Base-by-base conservation (phyloP, 192 early-diverging fungal genomes). In the Geranomyces variabilis region DNA sequence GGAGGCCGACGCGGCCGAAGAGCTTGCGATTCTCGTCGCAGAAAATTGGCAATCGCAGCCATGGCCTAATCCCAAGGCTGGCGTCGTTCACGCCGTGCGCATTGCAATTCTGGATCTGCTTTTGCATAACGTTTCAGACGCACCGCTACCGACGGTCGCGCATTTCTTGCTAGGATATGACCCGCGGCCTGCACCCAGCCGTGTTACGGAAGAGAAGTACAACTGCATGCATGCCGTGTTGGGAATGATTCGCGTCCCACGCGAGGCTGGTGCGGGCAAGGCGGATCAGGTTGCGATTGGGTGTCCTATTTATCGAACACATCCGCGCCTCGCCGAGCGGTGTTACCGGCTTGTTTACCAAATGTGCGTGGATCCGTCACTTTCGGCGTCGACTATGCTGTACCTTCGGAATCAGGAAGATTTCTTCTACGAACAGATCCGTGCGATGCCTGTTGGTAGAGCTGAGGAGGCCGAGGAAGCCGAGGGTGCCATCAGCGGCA, bases 151-250 rank as follows among this genome's bases (percentile, higher is more conserved):
- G 15, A 93, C 89, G 0, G 80, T 98, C 51, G 87, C 94, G 17
- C 95, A 98, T 76, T 97, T 92, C 60, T 79, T 99, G 53, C 83
- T 99, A 2, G 97, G 97, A 1, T 96, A 90, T 66, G 80, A 90
- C 70, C 66, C 86, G 24, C 58, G 58, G 8, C 51, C 19, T 8
- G 29, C 58, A 19, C 17, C 58, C 3, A 67, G 73, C 12, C 79
- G 81, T 49, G 69, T 80, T 0, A 69, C 78, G 24, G 57, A 61
- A 24, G 21, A 2, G 3, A 14, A 19, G 15, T 41, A 47, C 51
- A 67, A 53, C 15, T 77, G 81, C 59, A 61, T 83, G 60, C 73
- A 78, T 44, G 75, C 65, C 43, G 74, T 82, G 55, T 24, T 70
- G 82, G 86, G 34, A 77, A 80, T 74, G 13, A 58, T 79, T 45